Evolutionary conservation across 305 asterid species (phyloP), one percentile per base, ranked within the genome.

Genomic region (Euphrasia arctica): DNA sequence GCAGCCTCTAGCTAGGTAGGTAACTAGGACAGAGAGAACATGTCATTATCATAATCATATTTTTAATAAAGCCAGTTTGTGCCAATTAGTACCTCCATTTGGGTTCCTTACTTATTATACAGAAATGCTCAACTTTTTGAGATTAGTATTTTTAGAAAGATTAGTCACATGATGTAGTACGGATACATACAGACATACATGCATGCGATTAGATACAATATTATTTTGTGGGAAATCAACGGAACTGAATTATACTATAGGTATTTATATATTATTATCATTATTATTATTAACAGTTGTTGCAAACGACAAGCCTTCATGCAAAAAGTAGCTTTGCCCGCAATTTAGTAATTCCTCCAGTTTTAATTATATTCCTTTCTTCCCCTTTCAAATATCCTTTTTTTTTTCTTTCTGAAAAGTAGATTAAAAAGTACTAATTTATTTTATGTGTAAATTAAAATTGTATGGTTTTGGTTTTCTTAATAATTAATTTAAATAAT

Each of bases 21-120:
- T 32, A 32, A 1, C 14, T 34, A 58, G 56, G 47, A 65, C 56
- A 61, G 64, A 49, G 72, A 54, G 76, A 54, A 68, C 67, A 70
- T 71, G 57, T 51, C 57, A 51, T 25, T 25, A 51, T 51, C 12
- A 5, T 15, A 52, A 56, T 11, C 25, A 54, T 18, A 28, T 25
- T 68, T 50, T 68, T 50, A 68, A 25, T 67, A 14, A 52, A 48
- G 18, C 9, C 25, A 15, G 9, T 58, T 39, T 48, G 71, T 43
- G 18, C 51, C 72, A 58, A 59, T 49, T 58, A 59, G 28, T 15
- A 59, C 36, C 12, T 49, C 54, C 43, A 47, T 66, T 42, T 58
- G 27, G 39, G 51, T 27, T 27, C 60, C 11, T 60, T 18, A 43
- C 31, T 9, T 28, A 15, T 56, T 14, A 50, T 14, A 14, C 15